A percentile compares a stretch with the other conserved stretches of the same genome.
These are phyloP conservation scores for Coemansia sp. DNA, from an alignment of 192 early-diverging fungal species.

Conservation along the genomic window DNA sequence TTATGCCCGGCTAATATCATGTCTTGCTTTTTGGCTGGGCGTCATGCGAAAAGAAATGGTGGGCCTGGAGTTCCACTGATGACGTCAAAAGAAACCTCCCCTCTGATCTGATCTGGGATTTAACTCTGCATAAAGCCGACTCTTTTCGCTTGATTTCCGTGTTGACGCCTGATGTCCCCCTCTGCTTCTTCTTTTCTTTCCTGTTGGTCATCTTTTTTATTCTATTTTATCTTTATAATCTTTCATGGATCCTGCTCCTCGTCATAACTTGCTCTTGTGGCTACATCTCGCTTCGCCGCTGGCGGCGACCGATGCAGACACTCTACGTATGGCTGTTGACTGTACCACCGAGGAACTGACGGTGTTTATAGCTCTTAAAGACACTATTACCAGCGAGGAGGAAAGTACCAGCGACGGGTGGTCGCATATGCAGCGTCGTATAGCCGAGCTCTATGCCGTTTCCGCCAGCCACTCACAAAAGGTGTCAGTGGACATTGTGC, in stretches of 20 bases:
- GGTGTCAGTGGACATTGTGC: slow-evolving; percentile 28
- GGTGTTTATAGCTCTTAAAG: slow-evolving; percentile 27
- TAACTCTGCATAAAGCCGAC: not conserved
- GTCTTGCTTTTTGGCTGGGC: not conserved
- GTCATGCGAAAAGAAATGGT: not conserved
- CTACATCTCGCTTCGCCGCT: slow-evolving; percentile 20
- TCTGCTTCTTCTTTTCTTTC: not conserved
- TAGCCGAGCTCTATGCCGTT: slow-evolving; percentile 45
- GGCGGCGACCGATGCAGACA: slow-evolving; percentile 13
- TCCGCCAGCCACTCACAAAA: slow-evolving; percentile 20
- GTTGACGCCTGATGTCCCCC: not conserved
- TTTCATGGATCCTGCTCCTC: slow-evolving; percentile 19
- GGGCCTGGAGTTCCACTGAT: not conserved
- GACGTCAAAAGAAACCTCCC: not conserved
- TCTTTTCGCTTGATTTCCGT: not conserved
- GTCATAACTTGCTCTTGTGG: slow-evolving; percentile 33
- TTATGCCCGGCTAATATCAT: not conserved
- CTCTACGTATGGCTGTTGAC: slow-evolving; percentile 28
- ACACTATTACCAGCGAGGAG: not conserved
- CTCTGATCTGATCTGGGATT: not conserved
- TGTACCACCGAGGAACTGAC: slow-evolving; percentile 35
- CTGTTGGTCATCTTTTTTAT: not conserved
- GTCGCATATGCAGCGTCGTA: slow-evolving; percentile 50
- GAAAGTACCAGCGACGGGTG: slow-evolving; percentile 20
- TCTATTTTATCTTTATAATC: not conserved